Evolutionary conservation across 192 early-diverging fungal genomes (phyloP).

Genomic region (Linnemannia schmuckeri): DNA sequence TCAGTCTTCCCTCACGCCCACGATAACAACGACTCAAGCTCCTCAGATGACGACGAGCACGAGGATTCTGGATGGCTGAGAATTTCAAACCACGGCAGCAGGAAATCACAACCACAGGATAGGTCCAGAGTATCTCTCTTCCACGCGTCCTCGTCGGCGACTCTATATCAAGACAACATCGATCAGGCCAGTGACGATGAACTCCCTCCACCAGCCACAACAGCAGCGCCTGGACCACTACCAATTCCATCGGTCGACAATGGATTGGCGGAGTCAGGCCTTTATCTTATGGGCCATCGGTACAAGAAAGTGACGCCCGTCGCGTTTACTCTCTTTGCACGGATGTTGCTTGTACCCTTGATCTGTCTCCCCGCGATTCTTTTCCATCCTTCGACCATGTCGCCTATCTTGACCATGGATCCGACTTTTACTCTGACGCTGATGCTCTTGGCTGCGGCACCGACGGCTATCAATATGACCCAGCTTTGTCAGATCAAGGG

Average conservation of each 20-base stretch:
- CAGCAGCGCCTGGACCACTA: neutral
- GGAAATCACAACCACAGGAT: neutral
- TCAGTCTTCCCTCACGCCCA: constrained; percentile 19
- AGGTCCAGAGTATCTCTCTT: neutral
- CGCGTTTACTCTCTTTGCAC: constrained; percentile 35
- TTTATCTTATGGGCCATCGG: constrained; percentile 16
- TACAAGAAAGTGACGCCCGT: constrained; percentile 41
- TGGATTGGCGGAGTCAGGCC: constrained; percentile 69
- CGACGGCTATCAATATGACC: constrained; percentile 81
- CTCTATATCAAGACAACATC: neutral
- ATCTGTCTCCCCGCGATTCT: constrained; percentile 55
- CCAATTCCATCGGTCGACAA: constrained; percentile 48
- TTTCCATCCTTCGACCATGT: constrained; percentile 25
- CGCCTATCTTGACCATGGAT: constrained; percentile 66
- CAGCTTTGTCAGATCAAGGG: constrained; percentile 77
- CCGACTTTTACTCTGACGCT: constrained; percentile 74
- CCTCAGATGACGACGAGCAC: constrained; percentile 5
- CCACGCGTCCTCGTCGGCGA: constrained; percentile 8
- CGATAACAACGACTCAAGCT: constrained; percentile 12
- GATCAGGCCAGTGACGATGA: constrained; percentile 9
- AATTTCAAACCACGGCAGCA: neutral
- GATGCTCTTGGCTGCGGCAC: constrained; percentile 71
- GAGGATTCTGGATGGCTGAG: constrained; percentile 20
- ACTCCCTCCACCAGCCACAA: neutral
- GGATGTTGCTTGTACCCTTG: constrained; percentile 56